phyloP scores from a whole-genome alignment of 148 eudicot species.

The Camellia lanceoleosa region DNA sequence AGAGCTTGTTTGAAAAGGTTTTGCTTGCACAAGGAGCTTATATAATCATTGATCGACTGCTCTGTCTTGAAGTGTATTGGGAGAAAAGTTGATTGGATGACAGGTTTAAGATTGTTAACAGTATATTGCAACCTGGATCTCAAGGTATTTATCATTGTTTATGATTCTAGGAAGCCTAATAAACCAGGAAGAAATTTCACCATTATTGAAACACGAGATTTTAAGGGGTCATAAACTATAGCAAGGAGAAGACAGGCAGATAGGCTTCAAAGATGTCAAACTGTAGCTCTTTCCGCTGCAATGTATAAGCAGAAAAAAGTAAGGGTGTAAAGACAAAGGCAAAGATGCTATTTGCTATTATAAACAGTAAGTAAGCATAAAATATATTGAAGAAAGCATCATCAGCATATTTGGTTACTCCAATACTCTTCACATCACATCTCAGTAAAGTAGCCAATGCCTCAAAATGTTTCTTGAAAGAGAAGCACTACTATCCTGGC shows the following conservation, averaged over 20 bases:
- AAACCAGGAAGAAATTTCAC: not conserved
- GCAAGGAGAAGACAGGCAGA: not conserved
- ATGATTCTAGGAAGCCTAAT: not conserved
- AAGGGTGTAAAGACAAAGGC: not conserved
- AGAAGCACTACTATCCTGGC: not conserved
- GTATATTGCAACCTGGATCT: slow-evolving; percentile 16
- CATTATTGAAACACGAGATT: not conserved
- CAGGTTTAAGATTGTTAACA: slow-evolving; percentile 5
- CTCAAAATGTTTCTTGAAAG: not conserved
- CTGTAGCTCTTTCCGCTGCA: slow-evolving; percentile 2
- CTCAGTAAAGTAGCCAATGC: not conserved
- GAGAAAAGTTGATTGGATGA: not conserved
- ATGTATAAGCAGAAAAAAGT: not conserved
- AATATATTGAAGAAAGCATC: not conserved
- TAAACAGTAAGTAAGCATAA: not conserved
- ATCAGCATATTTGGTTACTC: not conserved
- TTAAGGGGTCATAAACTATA: not conserved
- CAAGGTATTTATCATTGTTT: slow-evolving; percentile 18
- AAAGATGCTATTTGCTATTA: not conserved
- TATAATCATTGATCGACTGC: slow-evolving; percentile 32
- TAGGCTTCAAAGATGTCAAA: not conserved
- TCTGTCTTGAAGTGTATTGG: slow-evolving; percentile 22
- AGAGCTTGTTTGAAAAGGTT: slow-evolving; percentile 30
- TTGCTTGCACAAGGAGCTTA: slow-evolving; percentile 40
- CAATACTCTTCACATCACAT: not conserved